phyloP scores from a whole-genome alignment of 371 early-diverging fungal species.

The Choanephora cucurbitarum region DNA sequence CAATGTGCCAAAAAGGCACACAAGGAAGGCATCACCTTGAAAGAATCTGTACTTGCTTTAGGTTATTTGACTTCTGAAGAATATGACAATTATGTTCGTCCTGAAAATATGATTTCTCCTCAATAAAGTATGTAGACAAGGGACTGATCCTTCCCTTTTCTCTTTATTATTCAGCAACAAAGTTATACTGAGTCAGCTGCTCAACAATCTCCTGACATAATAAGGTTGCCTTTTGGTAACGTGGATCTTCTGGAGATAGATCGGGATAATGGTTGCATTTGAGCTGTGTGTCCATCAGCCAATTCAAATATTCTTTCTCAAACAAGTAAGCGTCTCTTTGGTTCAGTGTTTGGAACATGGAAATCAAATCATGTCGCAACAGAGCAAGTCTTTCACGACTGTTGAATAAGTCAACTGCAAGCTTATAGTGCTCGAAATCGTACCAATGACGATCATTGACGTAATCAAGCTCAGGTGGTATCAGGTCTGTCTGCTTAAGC shows the following conservation, averaged over 20 bases:
- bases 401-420: conserved; percentile 46
- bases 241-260: neutral
- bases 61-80: conserved; percentile 74
- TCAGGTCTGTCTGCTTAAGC: neutral
- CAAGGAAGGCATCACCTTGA: conserved; percentile 79
- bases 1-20: conserved; percentile 86
- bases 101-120: conserved; percentile 73
- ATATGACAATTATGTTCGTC: conserved; percentile 82
- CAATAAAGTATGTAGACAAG: neutral
- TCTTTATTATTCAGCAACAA: neutral
- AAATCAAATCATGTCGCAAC: conserved; percentile 48
- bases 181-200: neutral
- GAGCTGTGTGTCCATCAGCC: conserved; percentile 50
- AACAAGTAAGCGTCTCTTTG: conserved; percentile 45
- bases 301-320: conserved; percentile 55
- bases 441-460: conserved; percentile 19
- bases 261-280: conserved; percentile 27
- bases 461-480: conserved; percentile 6
- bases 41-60: conserved; percentile 78
- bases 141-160: neutral
- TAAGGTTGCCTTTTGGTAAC: conserved; percentile 2
- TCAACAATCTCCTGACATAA: conserved; percentile 12
- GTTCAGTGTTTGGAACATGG: conserved; percentile 49
- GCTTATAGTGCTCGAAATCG: conserved; percentile 34
- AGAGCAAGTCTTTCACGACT: conserved; percentile 52